Conservation (phyloP, 2,329 filamentous ascomycete species). For the Epichloe baconii region DNA sequence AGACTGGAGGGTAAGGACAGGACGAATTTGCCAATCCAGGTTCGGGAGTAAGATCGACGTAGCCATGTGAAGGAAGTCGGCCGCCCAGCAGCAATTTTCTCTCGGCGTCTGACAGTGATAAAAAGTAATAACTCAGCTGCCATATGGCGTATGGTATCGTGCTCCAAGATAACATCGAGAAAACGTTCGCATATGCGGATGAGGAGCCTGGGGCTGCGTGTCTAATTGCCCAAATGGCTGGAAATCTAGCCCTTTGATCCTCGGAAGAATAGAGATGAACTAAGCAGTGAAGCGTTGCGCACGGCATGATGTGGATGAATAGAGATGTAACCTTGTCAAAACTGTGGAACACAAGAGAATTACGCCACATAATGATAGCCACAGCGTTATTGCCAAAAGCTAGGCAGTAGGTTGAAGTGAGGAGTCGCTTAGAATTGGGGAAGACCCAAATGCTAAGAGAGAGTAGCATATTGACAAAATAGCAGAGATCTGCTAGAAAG, state of each 20-base stretch:
- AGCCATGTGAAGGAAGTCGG: constrained; percentile 98
- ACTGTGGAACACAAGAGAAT: constrained; percentile 95
- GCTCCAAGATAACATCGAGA: constrained; percentile 87
- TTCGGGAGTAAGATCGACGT: constrained; percentile 77
- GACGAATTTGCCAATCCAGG: constrained; percentile 77
- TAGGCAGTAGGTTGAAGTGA: constrained; percentile 84
- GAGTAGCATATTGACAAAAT: constrained; percentile 87
- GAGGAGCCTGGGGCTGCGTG: constrained; percentile 53
- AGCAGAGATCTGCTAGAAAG: constrained; percentile 93
- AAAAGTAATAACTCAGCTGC: constrained; percentile 91
- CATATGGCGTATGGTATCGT: constrained; percentile 85
- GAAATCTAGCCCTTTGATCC: constrained; percentile 57
- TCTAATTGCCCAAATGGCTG: constrained; percentile 75
- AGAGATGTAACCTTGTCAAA: constrained; percentile 95
- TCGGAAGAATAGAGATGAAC: constrained; percentile 65
- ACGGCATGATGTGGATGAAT: constrained; percentile 99
- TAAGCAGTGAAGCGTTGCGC: constrained; percentile 81
- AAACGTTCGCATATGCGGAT: constrained; percentile 62
- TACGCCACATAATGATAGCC: constrained; percentile 98
- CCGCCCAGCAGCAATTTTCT: constrained; percentile 89
- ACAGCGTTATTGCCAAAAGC: constrained; percentile 95
- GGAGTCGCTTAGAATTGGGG: constrained; percentile 76
- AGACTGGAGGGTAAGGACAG: constrained; percentile 59
- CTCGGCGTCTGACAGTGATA: constrained; percentile 86
- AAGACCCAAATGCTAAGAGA: constrained; percentile 82